phyloP scores from a whole-genome alignment of 73 alveolate genomes.

The Tetrahymena elliotti region DNA sequence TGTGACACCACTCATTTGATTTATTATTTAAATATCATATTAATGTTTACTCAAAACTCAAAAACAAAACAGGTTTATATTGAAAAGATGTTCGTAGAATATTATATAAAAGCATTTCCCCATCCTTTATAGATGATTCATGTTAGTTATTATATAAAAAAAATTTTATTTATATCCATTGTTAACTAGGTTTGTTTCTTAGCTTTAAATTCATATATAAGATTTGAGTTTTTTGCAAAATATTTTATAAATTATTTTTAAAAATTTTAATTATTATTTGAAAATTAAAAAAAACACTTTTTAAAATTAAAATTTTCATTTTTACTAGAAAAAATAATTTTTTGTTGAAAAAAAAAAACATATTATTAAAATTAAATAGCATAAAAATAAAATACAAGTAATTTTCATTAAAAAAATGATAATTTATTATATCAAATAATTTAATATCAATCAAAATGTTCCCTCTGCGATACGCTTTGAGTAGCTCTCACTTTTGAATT shows the following conservation, averaged over 20 bases:
- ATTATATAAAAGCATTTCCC: no score
- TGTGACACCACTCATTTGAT: background rate
- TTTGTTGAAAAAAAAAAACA: no score
- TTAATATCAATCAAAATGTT: background rate
- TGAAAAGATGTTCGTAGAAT: background rate
- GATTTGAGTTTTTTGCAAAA: no score
- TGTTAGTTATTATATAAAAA: background rate
- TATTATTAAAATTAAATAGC: background rate
- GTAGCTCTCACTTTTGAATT: background rate
- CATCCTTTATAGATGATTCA: background rate
- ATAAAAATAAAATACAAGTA: background rate
- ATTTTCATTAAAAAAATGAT: background rate
- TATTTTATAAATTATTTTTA: no score
- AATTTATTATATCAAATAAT: background rate
- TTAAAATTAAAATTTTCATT: no score
- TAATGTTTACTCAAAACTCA: background rate
- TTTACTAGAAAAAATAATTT: no score
- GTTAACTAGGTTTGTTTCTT: no score
- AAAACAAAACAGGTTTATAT: no score
- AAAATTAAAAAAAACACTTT: no score
- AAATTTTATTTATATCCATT: background rate
- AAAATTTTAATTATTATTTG: no score
- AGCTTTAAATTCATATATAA: no score
- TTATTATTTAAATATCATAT: background rate
- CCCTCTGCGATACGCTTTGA: background rate